Evolutionary conservation across 805 yeast genomes (phyloP), one percentile per base, ranked within the genome.

Genomic region (Candida parachauliodes): DNA sequence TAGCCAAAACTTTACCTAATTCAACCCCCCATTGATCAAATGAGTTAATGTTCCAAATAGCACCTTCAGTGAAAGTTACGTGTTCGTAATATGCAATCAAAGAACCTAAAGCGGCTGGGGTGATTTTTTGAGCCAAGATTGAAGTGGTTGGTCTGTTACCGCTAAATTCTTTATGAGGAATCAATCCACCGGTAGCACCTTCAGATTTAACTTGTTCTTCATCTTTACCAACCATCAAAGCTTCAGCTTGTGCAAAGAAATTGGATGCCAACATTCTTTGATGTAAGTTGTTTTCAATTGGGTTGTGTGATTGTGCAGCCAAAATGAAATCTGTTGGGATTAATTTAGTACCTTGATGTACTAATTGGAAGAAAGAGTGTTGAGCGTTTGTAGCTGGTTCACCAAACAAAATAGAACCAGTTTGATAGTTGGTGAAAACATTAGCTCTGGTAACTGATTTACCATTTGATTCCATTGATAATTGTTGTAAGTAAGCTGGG

Each of bases 1-100:
- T 93, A 60, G 98, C 98, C 60, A 93, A 79, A 37, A 84, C 94
- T 74, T 93, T 93, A 65, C 98, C 98, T 55, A 93, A 84, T 74
- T 93, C 98, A 57, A 93, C 98, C 69, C 98, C 98, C 96, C 98
- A 93, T 76, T 93, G 98, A 74, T 93, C 98, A 62, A 88, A 93
- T 14, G 98, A 91, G 81, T 93, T 93, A 74, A 93, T 89, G 79
- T 94, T 93, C 98, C 98, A 91, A 58, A 93, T 70, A 41, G 98
- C 98, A 71, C 98, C 98, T 73, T 93, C 98, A 42, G 89, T 89
- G 70, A 93, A 93, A 28, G 98, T 91, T 43, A 88, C 78, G 63
- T 88, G 96, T 72, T 93, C 98, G 74, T 93, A 93, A 79, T 93
- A 93, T 31, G 95, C 97, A 62, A 93, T 93, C 68, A 93, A 76